Base-by-base conservation (phyloP, 2,329 filamentous ascomycete genomes). In the Aspergillus ruber region DNA sequence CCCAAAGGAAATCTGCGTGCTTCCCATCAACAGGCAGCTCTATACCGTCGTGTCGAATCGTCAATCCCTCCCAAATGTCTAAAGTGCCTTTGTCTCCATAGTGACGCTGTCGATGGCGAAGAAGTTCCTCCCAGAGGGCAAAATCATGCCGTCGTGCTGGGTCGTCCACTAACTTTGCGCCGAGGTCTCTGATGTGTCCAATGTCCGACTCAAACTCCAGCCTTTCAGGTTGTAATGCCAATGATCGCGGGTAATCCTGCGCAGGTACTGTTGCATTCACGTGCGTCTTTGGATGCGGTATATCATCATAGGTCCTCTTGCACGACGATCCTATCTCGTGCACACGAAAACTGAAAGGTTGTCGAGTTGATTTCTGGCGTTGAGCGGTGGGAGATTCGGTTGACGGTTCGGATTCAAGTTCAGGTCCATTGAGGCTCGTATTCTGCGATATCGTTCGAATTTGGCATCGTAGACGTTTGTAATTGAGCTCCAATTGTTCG, bases 191-290 rank as follows among this genome's bases (percentile, higher is more conserved):
- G 39, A 53, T 58, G 49, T 68, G 63, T 33, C 67, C 67, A 18
- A 74, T 52, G 43, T 73, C 63, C 8, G 71, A 73, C 53, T 74
- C 70, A 44, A 64, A 67, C 18, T 71, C 65, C 12, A 74, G 53
- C 46, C 50, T 64, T 15, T 68, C 62, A 8, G 61, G 54, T 48
- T 67, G 57, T 49, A 70, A 47, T 42, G 55, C 52, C 40, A 62
- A 50, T 7, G 45, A 29, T 45, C 46, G 59, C 40, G 44, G 45
- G 3, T 43, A n/a, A 42, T 43, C 47, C 47, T 51, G 33, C 12
- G 44, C 15, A 12, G 43, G 13, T 10, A 43, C 18, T n/a, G 21
- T 25, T 12, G 17, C 6, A 12, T 27, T 2, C 18, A 43, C n/a
- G 15, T 45, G 18, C 13, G 49, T 25, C 25, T 45, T 23, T 8